Percentiles rank a stretch among this genome's conserved stretches.
phyloP scores from a whole-genome alignment of 768 basidiomycete species.

The Naganishia kalamii region DNA sequence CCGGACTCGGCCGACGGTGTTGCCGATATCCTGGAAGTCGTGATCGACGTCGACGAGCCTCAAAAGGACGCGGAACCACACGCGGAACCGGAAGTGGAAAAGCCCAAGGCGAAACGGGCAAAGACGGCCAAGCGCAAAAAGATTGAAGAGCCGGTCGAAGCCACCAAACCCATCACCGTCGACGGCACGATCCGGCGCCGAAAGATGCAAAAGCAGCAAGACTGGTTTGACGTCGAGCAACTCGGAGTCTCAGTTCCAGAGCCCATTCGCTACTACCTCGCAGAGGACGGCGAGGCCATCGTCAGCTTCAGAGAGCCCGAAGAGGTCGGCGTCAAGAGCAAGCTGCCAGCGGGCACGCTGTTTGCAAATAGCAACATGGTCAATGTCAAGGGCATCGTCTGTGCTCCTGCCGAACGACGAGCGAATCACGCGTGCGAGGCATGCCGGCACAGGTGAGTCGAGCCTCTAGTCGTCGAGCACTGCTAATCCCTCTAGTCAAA shows the following conservation, averaged over 20 bases:
- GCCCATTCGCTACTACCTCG: not conserved
- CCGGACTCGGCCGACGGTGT: not conserved
- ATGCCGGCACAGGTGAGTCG: not conserved
- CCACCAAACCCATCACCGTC: no score
- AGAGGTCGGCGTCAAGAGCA: not conserved
- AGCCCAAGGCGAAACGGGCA: not conserved
- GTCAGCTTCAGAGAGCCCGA: conserved; percentile 4
- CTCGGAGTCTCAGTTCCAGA: not conserved
- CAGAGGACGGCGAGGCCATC: conserved; percentile 6
- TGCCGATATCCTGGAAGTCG: not conserved
- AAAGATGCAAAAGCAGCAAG: conserved; percentile 8
- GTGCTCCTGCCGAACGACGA: not conserved
- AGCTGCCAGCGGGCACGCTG: not conserved
- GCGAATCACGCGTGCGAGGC: conserved; percentile 1
- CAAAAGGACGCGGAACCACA: not conserved
- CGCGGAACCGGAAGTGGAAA: not conserved
- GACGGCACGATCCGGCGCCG: not conserved
- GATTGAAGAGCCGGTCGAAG: not conserved
- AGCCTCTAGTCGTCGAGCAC: no score
- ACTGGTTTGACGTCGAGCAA: conserved; percentile 4
- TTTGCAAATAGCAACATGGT: conserved; percentile 3
- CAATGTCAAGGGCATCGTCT: not conserved
- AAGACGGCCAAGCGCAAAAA: conserved; percentile 12
- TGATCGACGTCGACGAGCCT: not conserved
- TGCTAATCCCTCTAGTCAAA: not conserved